Evolutionary conservation across 2,329 filamentous ascomycete genomes (phyloP).

Genomic region (Remersonia thermophila): DNA sequence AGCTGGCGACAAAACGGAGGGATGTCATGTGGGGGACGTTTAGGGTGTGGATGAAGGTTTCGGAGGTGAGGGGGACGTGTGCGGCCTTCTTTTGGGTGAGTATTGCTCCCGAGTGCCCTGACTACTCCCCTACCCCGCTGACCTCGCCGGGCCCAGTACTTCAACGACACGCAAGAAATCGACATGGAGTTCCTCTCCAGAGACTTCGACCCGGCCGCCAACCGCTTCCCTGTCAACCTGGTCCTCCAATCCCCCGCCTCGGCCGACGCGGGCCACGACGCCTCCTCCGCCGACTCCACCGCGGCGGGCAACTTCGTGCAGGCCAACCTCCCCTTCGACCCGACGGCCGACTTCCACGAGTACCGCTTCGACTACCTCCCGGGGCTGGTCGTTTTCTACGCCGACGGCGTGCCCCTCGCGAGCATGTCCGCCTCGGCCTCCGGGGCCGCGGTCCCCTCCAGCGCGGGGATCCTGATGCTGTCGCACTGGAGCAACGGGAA

Average conservation of each 20-base stretch:
- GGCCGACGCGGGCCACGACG: conserved; percentile 47
- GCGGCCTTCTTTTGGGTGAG: conserved; percentile 68
- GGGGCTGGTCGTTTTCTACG: conserved; percentile 53
- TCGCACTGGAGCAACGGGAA: conserved; percentile 75
- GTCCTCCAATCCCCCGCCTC: conserved; percentile 60
- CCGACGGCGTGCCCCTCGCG: conserved; percentile 46
- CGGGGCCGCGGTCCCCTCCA: conserved; percentile 43
- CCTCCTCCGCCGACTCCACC: conserved; percentile 34
- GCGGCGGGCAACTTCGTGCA: conserved; percentile 37
- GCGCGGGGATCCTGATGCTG: conserved; percentile 54
- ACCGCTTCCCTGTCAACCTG: conserved; percentile 52
- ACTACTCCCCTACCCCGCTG: too few relatives aligned
- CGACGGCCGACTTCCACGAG: conserved; percentile 56
- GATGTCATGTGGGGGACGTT: conserved; percentile 63
- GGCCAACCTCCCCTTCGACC: conserved; percentile 52
- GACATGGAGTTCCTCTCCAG: conserved; percentile 68
- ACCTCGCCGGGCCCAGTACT: too few relatives aligned
- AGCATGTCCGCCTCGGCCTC: conserved; percentile 30
- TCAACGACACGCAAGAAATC: conserved; percentile 68
- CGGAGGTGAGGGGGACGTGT: conserved; percentile 52
- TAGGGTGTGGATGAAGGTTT: conserved; percentile 53
- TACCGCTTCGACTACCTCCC: conserved; percentile 67
- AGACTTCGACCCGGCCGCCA: conserved; percentile 41
- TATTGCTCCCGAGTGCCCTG: too few relatives aligned
- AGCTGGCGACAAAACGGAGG: conserved; percentile 47